phyloP scores from a whole-genome alignment of 805 yeast species.

The Candida sphagnicola region DNA sequence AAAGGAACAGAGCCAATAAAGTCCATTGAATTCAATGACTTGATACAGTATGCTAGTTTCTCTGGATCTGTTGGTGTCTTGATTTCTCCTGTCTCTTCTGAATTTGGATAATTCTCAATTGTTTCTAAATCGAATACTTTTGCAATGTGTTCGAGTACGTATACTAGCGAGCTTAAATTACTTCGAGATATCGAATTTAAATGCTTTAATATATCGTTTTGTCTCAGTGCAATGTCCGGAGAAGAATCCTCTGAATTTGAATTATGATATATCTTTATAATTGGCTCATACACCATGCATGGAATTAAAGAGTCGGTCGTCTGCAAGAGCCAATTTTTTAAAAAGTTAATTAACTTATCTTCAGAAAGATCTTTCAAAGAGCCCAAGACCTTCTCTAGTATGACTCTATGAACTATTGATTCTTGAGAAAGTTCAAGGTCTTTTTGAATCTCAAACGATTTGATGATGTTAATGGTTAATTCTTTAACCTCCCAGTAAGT shows the following conservation, averaged over 20 bases:
- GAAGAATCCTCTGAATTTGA: conserved; percentile 5
- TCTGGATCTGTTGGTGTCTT: conserved; percentile 6
- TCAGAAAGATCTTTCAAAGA: conserved; percentile 7
- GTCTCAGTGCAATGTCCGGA: conserved; percentile 10
- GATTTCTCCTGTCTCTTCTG: conserved; percentile 21
- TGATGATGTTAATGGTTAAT: conserved; percentile 19
- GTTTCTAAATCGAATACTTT: conserved; percentile 17
- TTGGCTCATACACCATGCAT: conserved; percentile 34
- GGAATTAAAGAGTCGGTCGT: conserved; percentile 40
- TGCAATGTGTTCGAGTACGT: conserved; percentile 31
- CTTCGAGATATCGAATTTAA: conserved; percentile 35
- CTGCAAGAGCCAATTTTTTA: conserved; percentile 39
- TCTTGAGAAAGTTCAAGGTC: conserved; percentile 15
- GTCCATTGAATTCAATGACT: conserved; percentile 30
- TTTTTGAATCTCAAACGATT: conserved; percentile 10
- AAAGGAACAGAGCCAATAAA: conserved; percentile 36
- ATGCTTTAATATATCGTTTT: conserved; percentile 18
- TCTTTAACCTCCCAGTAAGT: conserved; percentile 34
- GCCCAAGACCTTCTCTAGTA: conserved; percentile 16
- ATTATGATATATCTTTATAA: conserved; percentile 17
- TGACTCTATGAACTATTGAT: conserved; percentile 16
- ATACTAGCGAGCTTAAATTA: conserved; percentile 34
- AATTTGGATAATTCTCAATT: conserved; percentile 22
- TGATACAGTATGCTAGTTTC: conserved; percentile 6
- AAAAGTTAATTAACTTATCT: conserved; percentile 22